phyloP scores from a whole-genome alignment of 78 protist species.

The Dictyostelium intermedium region DNA sequence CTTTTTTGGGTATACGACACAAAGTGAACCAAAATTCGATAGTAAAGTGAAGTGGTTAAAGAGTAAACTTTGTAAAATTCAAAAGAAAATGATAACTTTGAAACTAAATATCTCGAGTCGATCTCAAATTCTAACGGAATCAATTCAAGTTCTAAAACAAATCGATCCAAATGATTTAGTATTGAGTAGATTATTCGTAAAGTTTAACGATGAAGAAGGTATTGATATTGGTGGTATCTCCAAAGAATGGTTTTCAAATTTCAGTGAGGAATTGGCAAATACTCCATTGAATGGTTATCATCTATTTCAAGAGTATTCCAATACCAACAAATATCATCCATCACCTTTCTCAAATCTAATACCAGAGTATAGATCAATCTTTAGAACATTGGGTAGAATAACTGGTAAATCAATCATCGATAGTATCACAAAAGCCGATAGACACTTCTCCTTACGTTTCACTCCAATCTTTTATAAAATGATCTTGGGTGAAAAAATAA shows the following conservation, averaged over 20 bases:
- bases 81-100: slow-evolving; percentile 16
- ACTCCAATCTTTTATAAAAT: slow-evolving; percentile 57
- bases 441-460: slow-evolving; percentile 42
- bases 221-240: slow-evolving; percentile 77
- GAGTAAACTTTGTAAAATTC: background rate
- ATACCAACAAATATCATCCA: slow-evolving; percentile 1
- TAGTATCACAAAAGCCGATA: slow-evolving; percentile 34
- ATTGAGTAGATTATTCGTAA: slow-evolving; percentile 18
- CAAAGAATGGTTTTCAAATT: slow-evolving; percentile 54
- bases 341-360: slow-evolving; percentile 65
- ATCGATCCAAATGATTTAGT: slow-evolving; percentile 13
- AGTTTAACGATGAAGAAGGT: slow-evolving; percentile 66
- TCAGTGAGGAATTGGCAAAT: slow-evolving; percentile 32
- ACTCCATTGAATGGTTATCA: slow-evolving; percentile 3
- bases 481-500: background rate
- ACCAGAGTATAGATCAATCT: slow-evolving; percentile 18
- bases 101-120: slow-evolving; percentile 35
- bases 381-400: slow-evolving; percentile 34
- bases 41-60: slow-evolving; percentile 41
- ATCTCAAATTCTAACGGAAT: slow-evolving; percentile 2
- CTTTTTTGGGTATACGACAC: slow-evolving; percentile 19
- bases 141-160: background rate
- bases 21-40: slow-evolving; percentile 62
- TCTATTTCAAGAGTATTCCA: background rate
- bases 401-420: slow-evolving; percentile 56